A percentile compares a stretch with the other conserved stretches of the same genome.
These are phyloP conservation scores for Trichoderma breve DNA, from an alignment of 2,329 filamentous ascomycete genomes.

Conservation along the genomic window DNA sequence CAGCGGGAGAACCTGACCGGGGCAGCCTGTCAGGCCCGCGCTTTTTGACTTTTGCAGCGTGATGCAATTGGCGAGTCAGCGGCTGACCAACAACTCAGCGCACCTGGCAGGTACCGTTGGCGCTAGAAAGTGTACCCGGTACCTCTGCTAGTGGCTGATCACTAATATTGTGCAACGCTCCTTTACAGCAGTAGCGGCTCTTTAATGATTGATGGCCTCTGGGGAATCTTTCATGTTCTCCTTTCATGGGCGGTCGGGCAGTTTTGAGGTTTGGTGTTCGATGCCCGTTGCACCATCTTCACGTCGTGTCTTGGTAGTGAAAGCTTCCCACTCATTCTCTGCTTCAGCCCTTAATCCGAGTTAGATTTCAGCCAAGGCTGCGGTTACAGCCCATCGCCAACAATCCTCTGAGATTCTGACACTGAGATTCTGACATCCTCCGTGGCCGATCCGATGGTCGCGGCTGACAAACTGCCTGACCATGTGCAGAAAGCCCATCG, in stretches of 20 bases:
- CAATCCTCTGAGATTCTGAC: not conserved
- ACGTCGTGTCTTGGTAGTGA: not conserved
- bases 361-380: not conserved
- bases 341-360: not conserved
- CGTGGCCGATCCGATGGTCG: not conserved
- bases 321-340: not conserved
- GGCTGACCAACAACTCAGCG: not conserved
- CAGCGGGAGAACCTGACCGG: not conserved
- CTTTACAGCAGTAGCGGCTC: not conserved
- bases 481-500: not conserved
- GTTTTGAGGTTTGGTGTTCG: not conserved
- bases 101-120: not conserved
- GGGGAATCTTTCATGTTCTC: not conserved
- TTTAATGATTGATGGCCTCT: not conserved
- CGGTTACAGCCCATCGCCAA: not conserved
- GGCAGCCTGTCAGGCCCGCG: not conserved
- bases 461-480: not conserved
- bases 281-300: not conserved
- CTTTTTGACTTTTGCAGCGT: not conserved
- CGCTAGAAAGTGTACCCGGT: not conserved
- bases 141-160: not conserved
- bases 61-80: not conserved
- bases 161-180: not conserved
- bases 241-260: not conserved
- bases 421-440: not conserved